Percentiles rank a stretch among this genome's conserved stretches.
These are phyloP conservation scores for Clitocybe nebularis DNA, from an alignment of 1,284 basidiomycete species.

Conservation along the genomic window DNA sequence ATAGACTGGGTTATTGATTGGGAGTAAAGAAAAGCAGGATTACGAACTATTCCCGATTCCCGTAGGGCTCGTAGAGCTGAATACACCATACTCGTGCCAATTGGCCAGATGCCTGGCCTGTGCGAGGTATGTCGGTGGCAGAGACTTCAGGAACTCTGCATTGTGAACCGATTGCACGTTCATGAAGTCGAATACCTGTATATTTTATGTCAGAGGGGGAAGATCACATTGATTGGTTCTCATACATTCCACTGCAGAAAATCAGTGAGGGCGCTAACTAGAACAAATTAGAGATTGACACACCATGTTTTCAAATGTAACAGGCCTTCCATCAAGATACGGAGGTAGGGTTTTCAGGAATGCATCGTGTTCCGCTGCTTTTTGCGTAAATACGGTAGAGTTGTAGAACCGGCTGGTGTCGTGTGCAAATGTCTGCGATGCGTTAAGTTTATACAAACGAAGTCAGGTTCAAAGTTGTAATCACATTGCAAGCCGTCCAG, in stretches of 20 bases:
- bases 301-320: constrained; percentile 64
- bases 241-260: constrained; percentile 58
- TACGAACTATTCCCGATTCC: constrained; percentile 71
- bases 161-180: constrained; percentile 74
- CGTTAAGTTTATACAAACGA: background rate
- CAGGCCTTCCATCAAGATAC: constrained; percentile 55
- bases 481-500: constrained; percentile 32
- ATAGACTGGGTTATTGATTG: no score
- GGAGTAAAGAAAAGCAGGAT: no score
- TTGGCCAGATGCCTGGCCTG: constrained; percentile 67
- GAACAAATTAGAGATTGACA: constrained; percentile 13
- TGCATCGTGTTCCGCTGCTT: constrained; percentile 39
- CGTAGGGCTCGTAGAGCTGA: constrained; percentile 48
- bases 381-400: constrained; percentile 52
- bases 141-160: constrained; percentile 45
- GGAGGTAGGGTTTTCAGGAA: constrained; percentile 56
- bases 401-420: constrained; percentile 49
- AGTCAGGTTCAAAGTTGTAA: background rate
- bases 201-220: constrained; percentile 2
- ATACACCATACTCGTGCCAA: constrained; percentile 73
- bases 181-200: constrained; percentile 71
- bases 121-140: constrained; percentile 52
- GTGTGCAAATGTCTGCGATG: background rate
- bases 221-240: background rate
- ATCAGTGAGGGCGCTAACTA: background rate